Evolutionary conservation across 768 basidiomycete genomes (phyloP).

Genomic region (Amanita polypyramis): DNA sequence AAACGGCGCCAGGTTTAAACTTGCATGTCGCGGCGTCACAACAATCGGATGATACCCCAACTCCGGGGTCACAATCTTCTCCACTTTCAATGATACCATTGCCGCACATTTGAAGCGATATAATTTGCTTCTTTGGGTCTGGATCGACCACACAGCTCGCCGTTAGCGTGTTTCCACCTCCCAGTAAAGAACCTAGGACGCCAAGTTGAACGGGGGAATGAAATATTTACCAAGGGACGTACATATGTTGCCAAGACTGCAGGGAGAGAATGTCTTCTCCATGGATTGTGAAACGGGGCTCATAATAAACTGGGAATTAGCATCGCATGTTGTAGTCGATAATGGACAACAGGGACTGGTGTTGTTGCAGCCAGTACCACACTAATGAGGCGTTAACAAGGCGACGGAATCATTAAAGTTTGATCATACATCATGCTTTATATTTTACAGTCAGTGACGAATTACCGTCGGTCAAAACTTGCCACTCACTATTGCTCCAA

Average conservation of each 20-base stretch:
- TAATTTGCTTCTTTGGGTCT: constrained; percentile 29
- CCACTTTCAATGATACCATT: constrained; percentile 77
- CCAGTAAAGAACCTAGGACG: constrained; percentile 51
- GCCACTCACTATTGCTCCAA: constrained; percentile 72
- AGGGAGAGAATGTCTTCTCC: constrained; percentile 67
- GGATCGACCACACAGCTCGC: constrained; percentile 63
- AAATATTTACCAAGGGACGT: constrained; percentile 15
- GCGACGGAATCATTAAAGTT: constrained; percentile 4
- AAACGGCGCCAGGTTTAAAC: constrained; percentile 59
- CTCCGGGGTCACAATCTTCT: constrained; percentile 83
- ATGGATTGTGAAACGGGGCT: constrained; percentile 57
- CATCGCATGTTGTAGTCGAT: constrained; percentile 45
- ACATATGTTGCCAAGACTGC: constrained; percentile 83
- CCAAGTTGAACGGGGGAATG: background rate
- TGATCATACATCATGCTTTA: constrained; percentile 45
- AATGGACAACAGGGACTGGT: constrained; percentile 61
- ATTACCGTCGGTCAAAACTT: constrained; percentile 5
- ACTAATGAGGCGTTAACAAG: constrained; percentile 27
- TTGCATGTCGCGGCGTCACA: constrained; percentile 71
- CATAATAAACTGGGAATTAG: constrained; percentile 71
- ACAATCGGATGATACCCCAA: constrained; percentile 48
- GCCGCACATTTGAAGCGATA: constrained; percentile 67
- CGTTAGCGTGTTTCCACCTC: constrained; percentile 38
- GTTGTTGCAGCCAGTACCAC: constrained; percentile 51
- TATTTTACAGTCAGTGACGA: constrained; percentile 11